Evolutionary conservation across 2,329 filamentous ascomycete genomes (phyloP).

Genomic region (Exophiala dermatitidis): DNA sequence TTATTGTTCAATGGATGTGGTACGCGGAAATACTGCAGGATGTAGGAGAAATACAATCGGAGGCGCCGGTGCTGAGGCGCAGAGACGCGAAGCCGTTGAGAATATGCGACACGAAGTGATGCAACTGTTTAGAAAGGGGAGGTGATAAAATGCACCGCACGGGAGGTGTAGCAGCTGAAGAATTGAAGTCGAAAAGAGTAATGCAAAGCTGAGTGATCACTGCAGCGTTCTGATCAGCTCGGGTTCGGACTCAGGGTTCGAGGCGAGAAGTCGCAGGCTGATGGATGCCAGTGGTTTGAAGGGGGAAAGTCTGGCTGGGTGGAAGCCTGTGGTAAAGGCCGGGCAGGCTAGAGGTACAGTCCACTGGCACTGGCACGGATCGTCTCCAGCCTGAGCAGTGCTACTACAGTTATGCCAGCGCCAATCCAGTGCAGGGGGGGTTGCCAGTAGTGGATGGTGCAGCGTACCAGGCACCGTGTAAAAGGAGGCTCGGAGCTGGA

Average conservation of each 20-base stretch:
- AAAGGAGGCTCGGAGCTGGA: not conserved
- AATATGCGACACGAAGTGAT: slow-evolving; percentile 15
- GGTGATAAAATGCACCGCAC: not conserved
- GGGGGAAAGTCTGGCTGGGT: not conserved
- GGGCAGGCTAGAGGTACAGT: not conserved
- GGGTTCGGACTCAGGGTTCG: not conserved
- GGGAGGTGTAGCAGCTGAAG: slow-evolving; percentile 10
- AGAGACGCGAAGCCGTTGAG: not conserved
- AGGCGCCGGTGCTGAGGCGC: not conserved
- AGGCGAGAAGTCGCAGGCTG: slow-evolving; percentile 3
- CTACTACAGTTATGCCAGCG: too few relatives aligned
- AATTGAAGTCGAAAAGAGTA: slow-evolving; percentile 5
- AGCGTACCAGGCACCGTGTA: too few relatives aligned
- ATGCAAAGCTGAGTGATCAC: slow-evolving; percentile 19
- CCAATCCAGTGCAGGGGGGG: too few relatives aligned
- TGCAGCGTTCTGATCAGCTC: slow-evolving; percentile 3
- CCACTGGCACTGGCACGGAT: not conserved
- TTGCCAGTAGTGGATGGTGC: not conserved
- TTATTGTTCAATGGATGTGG: not conserved
- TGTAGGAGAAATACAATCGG: not conserved
- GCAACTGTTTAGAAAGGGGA: slow-evolving; percentile 4
- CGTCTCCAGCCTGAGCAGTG: not conserved
- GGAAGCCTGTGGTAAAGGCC: not conserved
- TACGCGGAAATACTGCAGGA: not conserved
- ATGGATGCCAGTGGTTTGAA: not conserved